phyloP scores from a whole-genome alignment of 345 rosid species.

The Pelargonium nanum region DNA sequence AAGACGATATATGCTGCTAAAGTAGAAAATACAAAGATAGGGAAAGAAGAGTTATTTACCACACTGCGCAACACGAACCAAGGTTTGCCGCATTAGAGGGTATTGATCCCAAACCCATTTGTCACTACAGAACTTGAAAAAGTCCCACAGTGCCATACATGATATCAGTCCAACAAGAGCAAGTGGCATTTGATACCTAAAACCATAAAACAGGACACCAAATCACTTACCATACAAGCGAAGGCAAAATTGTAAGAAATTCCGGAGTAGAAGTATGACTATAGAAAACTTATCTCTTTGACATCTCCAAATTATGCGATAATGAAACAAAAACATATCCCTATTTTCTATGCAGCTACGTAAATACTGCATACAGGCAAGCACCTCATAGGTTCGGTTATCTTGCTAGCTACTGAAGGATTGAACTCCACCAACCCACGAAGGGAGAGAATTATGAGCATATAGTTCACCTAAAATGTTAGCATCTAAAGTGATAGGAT shows the following conservation, averaged over 20 bases:
- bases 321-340: neutral
- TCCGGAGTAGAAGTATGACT: neutral
- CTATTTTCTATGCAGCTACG: neutral
- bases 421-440: too few relatives aligned
- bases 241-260: neutral
- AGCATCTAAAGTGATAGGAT: too few relatives aligned
- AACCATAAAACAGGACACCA: conserved; percentile 7
- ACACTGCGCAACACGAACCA: conserved; percentile 58
- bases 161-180: conserved; percentile 73
- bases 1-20: too few relatives aligned
- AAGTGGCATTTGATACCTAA: conserved; percentile 87
- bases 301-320: neutral
- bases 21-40: neutral
- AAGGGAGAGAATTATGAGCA: too few relatives aligned
- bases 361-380: neutral
- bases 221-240: neutral
- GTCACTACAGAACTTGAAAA: conserved; percentile 57
- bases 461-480: too few relatives aligned
- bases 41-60: conserved; percentile 34
- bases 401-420: neutral
- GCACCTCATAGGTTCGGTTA: neutral
- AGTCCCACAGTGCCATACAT: conserved; percentile 83
- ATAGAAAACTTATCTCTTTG: neutral
- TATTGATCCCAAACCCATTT: conserved; percentile 56
- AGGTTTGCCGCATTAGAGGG: conserved; percentile 36